Base-by-base conservation (phyloP, 768 basidiomycete species). In the Termitomyces sp. region DNA sequence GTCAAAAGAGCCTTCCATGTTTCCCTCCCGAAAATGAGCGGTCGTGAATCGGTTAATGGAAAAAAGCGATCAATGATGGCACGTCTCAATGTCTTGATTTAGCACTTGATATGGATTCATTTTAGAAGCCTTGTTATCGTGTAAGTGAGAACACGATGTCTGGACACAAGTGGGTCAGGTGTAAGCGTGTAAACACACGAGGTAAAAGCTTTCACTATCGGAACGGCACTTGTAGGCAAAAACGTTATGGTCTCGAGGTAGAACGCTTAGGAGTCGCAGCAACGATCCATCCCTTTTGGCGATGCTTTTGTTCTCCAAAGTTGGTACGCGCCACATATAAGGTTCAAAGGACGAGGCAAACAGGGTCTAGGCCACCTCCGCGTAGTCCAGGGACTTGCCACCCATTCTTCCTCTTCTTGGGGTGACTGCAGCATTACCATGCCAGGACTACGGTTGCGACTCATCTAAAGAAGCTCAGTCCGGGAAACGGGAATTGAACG, bases 321-420 rank as follows among this genome's bases (percentile, higher is more conserved):
- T 47, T 55, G 52, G 48, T 53, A 60, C 58, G 56, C 61, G 61
- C 61, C 61, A 63, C 61, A 60, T 50, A 51, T 46, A 56, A 44
- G 51, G 46, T 56, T 38, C 35, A 9, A 43, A 53, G 50, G 50
- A 46, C 49, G 13, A 38, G 44, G 16, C 22, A 32, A 42, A 30
- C 22, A 20, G 4, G 32, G 28, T 40, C 45, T 45, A 28, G 52
- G 38, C 52, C 36, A 26, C 36, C 47, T 60, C 61, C 58, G 58
- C 58, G 61, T 45, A 51, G 56, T 63, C 61, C 61, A 63, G 33
- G 61, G 61, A 54, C n/a, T 46, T 54, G 52, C 52, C 26, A 20
- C 10, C 24, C 38, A n/a, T 45, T 35, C 56, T 42, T 54, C 40
- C 33, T 35, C 33, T 40, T 44, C 51, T 28, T 59, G 10, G 40